Percentiles rank a stretch among this genome's conserved stretches.
phyloP scores from a whole-genome alignment of 164 flowering plant genomes.

The Akebia trifoliata region DNA sequence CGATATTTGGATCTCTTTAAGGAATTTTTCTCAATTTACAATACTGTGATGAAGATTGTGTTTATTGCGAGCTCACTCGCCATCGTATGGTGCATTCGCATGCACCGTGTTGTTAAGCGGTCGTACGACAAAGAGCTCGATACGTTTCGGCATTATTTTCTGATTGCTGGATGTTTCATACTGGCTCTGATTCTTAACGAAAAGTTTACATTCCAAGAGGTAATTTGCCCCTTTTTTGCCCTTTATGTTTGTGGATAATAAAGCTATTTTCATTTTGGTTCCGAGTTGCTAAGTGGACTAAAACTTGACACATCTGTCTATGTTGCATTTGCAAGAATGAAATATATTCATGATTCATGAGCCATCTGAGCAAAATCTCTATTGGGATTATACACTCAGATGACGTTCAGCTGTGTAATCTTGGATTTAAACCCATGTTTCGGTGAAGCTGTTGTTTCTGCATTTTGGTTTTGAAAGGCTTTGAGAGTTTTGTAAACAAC shows the following conservation, averaged over 20 bases:
- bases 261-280: not conserved
- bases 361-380: too few species aligned
- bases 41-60: slow-evolving; percentile 81
- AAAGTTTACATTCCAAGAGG: slow-evolving; percentile 74
- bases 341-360: too few species aligned
- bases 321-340: not conserved
- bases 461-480: not conserved
- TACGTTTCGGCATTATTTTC: slow-evolving; percentile 70
- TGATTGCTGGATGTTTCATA: slow-evolving; percentile 36
- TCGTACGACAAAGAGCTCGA: slow-evolving; percentile 72
- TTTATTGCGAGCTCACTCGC: slow-evolving; percentile 70
- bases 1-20: slow-evolving; percentile 84
- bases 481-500: too few species aligned
- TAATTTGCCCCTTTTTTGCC: slow-evolving; percentile 10
- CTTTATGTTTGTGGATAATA: not conserved
- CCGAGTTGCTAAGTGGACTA: slow-evolving; percentile 1
- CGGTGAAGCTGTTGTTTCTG: not conserved
- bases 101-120: slow-evolving; percentile 48
- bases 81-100: slow-evolving; percentile 85
- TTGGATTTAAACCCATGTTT: not conserved
- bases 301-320: slow-evolving; percentile 1
- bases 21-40: slow-evolving; percentile 71
- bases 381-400: too few species aligned
- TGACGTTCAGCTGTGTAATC: too few species aligned
- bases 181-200: slow-evolving; percentile 64